Evolutionary conservation across 495 filamentous ascomycete genomes (phyloP), one percentile per base, ranked within the genome.

Genomic region (Cercophora scortea): DNA sequence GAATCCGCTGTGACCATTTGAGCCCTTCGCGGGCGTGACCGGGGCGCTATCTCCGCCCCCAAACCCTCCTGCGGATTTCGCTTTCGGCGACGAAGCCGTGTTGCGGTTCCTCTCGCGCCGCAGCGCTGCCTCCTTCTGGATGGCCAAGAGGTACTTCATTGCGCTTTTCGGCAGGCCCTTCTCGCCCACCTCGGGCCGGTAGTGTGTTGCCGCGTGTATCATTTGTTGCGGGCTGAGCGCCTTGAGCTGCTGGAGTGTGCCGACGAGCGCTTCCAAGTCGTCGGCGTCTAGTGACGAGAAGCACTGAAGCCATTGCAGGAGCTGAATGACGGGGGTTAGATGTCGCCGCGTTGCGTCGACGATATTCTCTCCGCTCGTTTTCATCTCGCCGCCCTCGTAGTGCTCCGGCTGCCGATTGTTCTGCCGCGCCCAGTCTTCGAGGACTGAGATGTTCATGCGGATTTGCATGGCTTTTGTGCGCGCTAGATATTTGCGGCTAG

Each of bases 391-490:
- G 52, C 89, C 85, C 64, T 99, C 93, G 61, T 89, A 97, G 64
- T 97, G 93, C 64, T 96, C 93, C 8, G 93, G 91, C 58, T 94
- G 83, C 13, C 94, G 83, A 61, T 95, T 97, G 69, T 97, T 99
- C 25, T 78, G 73, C 12, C 90, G 79, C 1, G 92, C 93, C 93
- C 93, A 99, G 63, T 99, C 93, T 67, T 99, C 93, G 42, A 99
- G 75, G 2, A 79, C 82, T 4, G 93, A 97, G 25, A 97, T 83
- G 64, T 99, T 99, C 89, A 99, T 96, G 54, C 93, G 89, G 54
- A 99, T 96, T 61, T 99, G 94, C 93, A 99, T 97, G 6, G 93
- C 93, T 66, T 99, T 99, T 12, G 93, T 99, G 33, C 93, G 83
- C 6, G 93, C 91, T 7, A 99, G 79, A 61, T 96, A 99, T 65